Evolutionary conservation across 2,329 filamentous ascomycete species (phyloP), one percentile per base, ranked within the genome.

Genomic region (Incumbomyces delicatus): DNA sequence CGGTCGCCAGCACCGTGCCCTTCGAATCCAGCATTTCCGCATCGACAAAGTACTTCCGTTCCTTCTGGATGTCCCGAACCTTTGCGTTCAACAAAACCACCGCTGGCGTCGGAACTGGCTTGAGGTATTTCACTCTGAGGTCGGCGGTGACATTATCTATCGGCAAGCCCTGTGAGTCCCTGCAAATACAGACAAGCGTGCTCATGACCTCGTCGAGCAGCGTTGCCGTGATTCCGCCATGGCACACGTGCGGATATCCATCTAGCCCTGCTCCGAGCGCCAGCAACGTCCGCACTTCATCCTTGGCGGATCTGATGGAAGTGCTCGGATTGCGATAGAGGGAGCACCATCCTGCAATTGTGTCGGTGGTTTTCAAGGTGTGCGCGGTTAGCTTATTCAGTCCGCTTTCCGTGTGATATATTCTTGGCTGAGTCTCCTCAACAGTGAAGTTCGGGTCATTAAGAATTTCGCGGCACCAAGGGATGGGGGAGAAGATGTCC

Each of bases 181-280:
- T 33, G 16, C 43, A 51, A 2, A 46, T 38, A n/a, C 20, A 10
- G 16, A 49, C 47, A 13, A 51, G 39, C 8, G 46, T 29, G 17
- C 49, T 51, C 49, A 49, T 39, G 36, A 48, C 41, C 48, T 52
- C 50, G 43, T 53, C 49, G 18, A 49, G 32, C 10, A 53, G 20
- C 2, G 42, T 49, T 14, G 51, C 49, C 1, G 37, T 38, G 13
- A 51, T 44, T 13, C 51, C 49, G n/a, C 51, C 51, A 35, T 53
- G 51, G 13, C 37, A 44, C 14, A 53, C 36, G 6, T 46, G 30
- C 6, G 34, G 31, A 27, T 51, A 51, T 11, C 51, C 51, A 34
- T 51, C 41, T 12, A 53, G 35, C 2, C 51, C 51, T 2, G 41
- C 29, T 6, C 17, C 8, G 17, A 53, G 49, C 20, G 41, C 44